Evolutionary conservation across 2,329 filamentous ascomycete genomes (phyloP).

Genomic region (Trichoderma breve): DNA sequence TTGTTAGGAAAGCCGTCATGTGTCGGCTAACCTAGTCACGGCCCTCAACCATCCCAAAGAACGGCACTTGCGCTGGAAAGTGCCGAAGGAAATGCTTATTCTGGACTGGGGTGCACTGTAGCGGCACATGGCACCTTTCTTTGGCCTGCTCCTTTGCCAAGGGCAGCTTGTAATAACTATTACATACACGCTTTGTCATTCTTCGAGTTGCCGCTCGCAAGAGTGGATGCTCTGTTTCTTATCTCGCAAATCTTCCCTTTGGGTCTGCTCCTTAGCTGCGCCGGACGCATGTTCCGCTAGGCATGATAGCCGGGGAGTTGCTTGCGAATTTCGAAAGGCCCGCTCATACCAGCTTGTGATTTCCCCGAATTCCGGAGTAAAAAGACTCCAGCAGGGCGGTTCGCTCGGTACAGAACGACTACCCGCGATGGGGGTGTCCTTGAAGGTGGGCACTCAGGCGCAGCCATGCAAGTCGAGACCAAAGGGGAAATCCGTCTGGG

Average conservation of each 20-base stretch:
- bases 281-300: not conserved
- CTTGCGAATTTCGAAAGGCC: not conserved
- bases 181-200: not conserved
- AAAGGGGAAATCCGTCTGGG: conserved; percentile 21
- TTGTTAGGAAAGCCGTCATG: not conserved
- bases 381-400: conserved; percentile 11
- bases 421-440: not conserved
- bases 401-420: conserved; percentile 2
- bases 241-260: not conserved
- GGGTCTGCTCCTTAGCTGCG: not conserved
- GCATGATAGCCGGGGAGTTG: not conserved
- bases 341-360: conserved; percentile 5
- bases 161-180: not conserved
- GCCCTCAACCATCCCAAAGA: not conserved
- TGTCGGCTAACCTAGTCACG: conserved; percentile 1
- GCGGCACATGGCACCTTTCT: not conserved
- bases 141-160: not conserved
- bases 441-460: not conserved
- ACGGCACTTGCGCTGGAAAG: conserved; percentile 15
- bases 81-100: conserved; percentile 13
- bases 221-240: not conserved
- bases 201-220: not conserved
- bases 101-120: not conserved
- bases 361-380: conserved; percentile 12
- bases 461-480: not conserved